Percentiles rank a stretch among this genome's conserved stretches.
phyloP scores from a whole-genome alignment of 2,329 filamentous ascomycete genomes.

The Leptographium wingfieldii region DNA sequence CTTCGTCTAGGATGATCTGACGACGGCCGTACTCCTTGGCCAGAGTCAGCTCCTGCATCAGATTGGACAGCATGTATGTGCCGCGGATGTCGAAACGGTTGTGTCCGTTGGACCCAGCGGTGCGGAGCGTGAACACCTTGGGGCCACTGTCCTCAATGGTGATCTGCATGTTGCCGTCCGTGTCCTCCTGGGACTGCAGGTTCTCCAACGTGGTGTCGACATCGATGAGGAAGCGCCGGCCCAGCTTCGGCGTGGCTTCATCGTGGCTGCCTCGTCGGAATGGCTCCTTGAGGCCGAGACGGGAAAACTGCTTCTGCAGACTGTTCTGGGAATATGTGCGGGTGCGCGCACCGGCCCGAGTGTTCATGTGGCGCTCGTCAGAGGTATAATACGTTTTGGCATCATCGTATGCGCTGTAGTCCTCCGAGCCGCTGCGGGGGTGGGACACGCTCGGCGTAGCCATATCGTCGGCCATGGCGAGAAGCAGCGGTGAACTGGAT shows the following conservation, averaged over 20 bases:
- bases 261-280: conserved; percentile 54
- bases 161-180: conserved; percentile 90
- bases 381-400: conserved; percentile 47
- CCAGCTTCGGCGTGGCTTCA: conserved; percentile 50
- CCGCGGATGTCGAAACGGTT: conserved; percentile 85
- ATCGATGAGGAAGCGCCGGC: conserved; percentile 71
- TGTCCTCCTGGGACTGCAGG: conserved; percentile 77
- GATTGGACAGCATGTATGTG: conserved; percentile 94
- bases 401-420: conserved; percentile 39
- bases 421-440: conserved; percentile 29
- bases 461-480: background rate
- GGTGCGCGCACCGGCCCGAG: conserved; percentile 34
- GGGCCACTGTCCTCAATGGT: conserved; percentile 93
- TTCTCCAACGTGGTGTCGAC: conserved; percentile 73
- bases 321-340: conserved; percentile 48
- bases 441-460: conserved; percentile 1
- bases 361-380: conserved; percentile 38
- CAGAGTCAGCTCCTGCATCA: conserved; percentile 85
- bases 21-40: conserved; percentile 84
- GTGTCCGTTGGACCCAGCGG: conserved; percentile 72
- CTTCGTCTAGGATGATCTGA: conserved; percentile 83
- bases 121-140: conserved; percentile 76
- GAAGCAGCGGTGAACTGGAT: background rate
- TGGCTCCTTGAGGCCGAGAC: conserved; percentile 37
- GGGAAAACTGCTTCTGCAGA: conserved; percentile 39